Evolutionary conservation across 75 land plant genomes (phyloP), one percentile per base, ranked within the genome.

Genomic region (Cunninghamia lanceolata): DNA sequence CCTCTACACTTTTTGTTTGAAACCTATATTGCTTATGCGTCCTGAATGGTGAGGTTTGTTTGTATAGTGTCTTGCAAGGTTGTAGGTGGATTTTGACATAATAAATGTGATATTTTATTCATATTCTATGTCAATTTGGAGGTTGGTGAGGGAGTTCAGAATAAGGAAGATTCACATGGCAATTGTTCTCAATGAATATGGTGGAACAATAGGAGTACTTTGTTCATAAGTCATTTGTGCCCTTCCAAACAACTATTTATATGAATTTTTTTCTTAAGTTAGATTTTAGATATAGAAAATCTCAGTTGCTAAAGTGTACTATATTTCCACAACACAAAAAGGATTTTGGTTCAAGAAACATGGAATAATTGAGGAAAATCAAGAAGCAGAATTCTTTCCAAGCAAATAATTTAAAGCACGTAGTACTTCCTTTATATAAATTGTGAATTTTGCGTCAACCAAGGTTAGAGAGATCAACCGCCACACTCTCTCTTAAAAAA

Each of bases 111-210:
- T 86, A 38, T 76, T n/a, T 59, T 86, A 1, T 19, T 83, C 94
- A 97, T 97, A 97, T 92, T 97, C 98, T 28, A 97, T 97, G 99
- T 97, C 99, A 4, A 98, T 96, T n/a, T 97, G 98, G 96, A 96
- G 94, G 88, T 89, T 97, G 83, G 92, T 97, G 68, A 93, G 99
- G 88, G 99, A 97, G 86, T 97, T 97, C 83, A 95, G 99, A 38
- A 94, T 96, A 66, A 91, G 99, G 89, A 96, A 94, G 91, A 98
- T 97, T 84, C 99, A 97, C 94, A 97, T 97, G 99, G 99, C 99
- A 88, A 93, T 97, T 90, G 99, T 97, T 78, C 95, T 97, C 28
- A 97, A 97, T 87, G 99, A 97, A 87, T 97, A 97, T 91, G 99
- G 99, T 83, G 99, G 99, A 88, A 94, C 99, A 86, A 94, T 96